Evolutionary conservation across 495 filamentous ascomycete species (phyloP).

Genomic region (Tetracladium setigerum): DNA sequence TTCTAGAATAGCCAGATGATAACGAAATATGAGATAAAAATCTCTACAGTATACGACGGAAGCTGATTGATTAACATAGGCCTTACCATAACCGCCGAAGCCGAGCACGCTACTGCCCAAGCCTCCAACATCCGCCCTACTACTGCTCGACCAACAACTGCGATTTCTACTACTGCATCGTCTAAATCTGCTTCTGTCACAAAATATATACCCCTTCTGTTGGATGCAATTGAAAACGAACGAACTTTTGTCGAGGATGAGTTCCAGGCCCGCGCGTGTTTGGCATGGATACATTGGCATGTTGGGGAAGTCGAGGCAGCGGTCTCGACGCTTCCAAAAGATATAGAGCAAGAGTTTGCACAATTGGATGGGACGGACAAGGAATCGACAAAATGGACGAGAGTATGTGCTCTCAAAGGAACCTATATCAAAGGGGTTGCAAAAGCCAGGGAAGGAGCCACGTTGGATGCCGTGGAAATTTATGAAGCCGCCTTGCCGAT

Average conservation of each 20-base stretch:
- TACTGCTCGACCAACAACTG: conserved; percentile 32
- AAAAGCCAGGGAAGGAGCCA: conserved; percentile 47
- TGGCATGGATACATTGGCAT: conserved; percentile 77
- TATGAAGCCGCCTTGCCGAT: conserved; percentile 56
- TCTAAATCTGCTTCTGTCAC: conserved; percentile 25
- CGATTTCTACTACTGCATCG: conserved; percentile 8
- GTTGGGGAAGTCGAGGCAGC: conserved; percentile 59
- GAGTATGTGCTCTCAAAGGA: conserved; percentile 70
- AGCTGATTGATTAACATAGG: conserved; percentile 39
- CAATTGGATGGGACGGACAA: conserved; percentile 39
- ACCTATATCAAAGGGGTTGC: conserved; percentile 67
- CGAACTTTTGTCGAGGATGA: conserved; percentile 48
- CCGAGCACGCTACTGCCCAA: conserved; percentile 55
- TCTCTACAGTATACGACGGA: not conserved
- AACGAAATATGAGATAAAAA: not conserved
- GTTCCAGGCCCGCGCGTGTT: conserved; percentile 71
- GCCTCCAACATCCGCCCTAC: conserved; percentile 35
- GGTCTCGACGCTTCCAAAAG: conserved; percentile 51
- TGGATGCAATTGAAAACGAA: conserved; percentile 53
- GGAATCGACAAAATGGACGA: conserved; percentile 59
- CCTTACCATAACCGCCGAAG: conserved; percentile 65
- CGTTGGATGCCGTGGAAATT: conserved; percentile 50
- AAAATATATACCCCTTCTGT: conserved; percentile 51
- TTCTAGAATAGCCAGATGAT: not conserved
- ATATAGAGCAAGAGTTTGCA: conserved; percentile 45